These are phyloP conservation scores for Fusarium succisae DNA, from an alignment of 2,329 filamentous ascomycete species.

Conservation along the genomic window DNA sequence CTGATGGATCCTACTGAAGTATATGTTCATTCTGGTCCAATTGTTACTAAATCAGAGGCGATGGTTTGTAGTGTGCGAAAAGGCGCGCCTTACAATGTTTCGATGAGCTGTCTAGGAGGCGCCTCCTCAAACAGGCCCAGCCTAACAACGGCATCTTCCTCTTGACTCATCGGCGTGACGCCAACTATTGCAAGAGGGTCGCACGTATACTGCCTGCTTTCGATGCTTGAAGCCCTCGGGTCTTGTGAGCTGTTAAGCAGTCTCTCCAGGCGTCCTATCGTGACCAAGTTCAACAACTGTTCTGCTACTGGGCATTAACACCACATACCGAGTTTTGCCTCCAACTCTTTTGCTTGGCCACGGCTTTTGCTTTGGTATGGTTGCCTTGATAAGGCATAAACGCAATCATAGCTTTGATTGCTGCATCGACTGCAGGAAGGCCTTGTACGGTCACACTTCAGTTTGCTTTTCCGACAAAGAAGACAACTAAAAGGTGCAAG, in stretches of 20 bases:
- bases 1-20: slow-evolving; percentile 1
- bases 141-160: neutral
- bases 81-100: neutral
- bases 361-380: neutral
- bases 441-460: slow-evolving; percentile 10
- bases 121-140: neutral
- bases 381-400: slow-evolving; percentile 8
- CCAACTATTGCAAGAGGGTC: neutral
- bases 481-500: slow-evolving; percentile 9
- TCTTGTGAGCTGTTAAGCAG: neutral
- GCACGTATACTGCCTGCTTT: neutral
- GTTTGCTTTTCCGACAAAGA: slow-evolving; percentile 12
- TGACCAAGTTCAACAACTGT: neutral
- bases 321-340: neutral
- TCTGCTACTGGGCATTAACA: accelerated
- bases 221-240: too few relatives aligned
- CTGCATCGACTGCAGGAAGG: slow-evolving; percentile 10
- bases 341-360: slow-evolving; percentile 1
- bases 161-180: neutral
- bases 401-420: slow-evolving; percentile 11
- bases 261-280: neutral
- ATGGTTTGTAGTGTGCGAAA: neutral
- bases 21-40: neutral
- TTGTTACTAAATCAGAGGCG: neutral
- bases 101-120: neutral